Base-by-base conservation (phyloP, 768 basidiomycete species). In the Serendipita sp. region DNA sequence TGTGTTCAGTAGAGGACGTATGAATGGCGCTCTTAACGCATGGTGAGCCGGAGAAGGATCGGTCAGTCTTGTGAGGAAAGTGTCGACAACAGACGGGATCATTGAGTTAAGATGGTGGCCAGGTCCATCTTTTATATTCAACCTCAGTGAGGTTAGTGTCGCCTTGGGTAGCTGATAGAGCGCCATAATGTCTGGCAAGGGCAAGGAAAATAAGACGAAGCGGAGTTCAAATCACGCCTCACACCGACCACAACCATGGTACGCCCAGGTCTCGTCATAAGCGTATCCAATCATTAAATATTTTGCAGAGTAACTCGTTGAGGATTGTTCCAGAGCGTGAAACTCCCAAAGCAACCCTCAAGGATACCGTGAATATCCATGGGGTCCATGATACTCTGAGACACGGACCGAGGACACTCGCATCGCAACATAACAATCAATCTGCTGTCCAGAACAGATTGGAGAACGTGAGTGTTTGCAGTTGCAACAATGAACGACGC, bases 321-420 rank as follows among this genome's bases (percentile, higher is more conserved):
- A 81, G 83, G 68, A 75, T 92, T 67, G 82, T 86, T 1, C 90
- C 90, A 15, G 74, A 78, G 3, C 69, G 71, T 63, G 71, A 74
- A 46, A 71, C 79, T 60, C 84, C 86, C 73, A 75, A 80, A 11
- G 88, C 86, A 1, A 83, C 88, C 3, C 71, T 88, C 53, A 74
- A 80, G 66, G 80, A 84, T 72, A 90, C 84, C 3, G 80, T 83
- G 63, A 88, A 86, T 74, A 79, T 79, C 68, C 76, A 90, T 64
- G 94, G 93, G 45, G 78, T 92, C 1, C 95, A 96, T 73, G 92
- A 97, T 73, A 84, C 89, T 2, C 80, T 99, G 64, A 80, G 83
- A 63, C 84, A 94, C 75, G 95, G 95, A 2, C 84, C 86, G 24
- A 83, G 88, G 66, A 90, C 80, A 70, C 80, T 97, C 67, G 87